Percentiles rank a stretch among this genome's conserved stretches.
Conservation (phyloP, 805 yeast species). For the Candida pseudofarinosa region DNA sequence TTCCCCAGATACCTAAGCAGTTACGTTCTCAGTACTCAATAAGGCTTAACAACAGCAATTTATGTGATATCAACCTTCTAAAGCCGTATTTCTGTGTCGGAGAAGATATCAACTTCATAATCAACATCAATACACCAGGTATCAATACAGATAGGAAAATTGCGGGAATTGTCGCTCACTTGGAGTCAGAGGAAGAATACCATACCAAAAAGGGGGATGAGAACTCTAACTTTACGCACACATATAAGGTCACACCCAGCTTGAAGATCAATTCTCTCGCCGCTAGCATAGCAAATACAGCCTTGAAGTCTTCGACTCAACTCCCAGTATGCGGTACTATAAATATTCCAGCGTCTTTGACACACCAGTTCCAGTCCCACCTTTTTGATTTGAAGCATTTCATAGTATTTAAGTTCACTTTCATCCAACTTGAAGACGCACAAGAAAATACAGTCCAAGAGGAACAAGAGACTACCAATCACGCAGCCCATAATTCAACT, state of each 20-base stretch:
- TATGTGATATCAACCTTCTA: slow-evolving; percentile 31
- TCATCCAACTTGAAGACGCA: slow-evolving; percentile 20
- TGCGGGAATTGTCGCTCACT: slow-evolving; percentile 28
- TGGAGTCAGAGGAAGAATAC: slow-evolving; percentile 39
- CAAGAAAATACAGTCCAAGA: neutral
- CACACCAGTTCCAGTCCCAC: slow-evolving; percentile 33
- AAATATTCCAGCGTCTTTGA: slow-evolving; percentile 26
- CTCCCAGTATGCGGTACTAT: slow-evolving; percentile 16
- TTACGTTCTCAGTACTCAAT: slow-evolving; percentile 35
- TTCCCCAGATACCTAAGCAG: slow-evolving; percentile 26
- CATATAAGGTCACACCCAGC: slow-evolving; percentile 32
- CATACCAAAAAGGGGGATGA: slow-evolving; percentile 15
- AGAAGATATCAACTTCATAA: slow-evolving; percentile 31
- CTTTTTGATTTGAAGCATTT: slow-evolving; percentile 35
- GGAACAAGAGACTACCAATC: neutral
- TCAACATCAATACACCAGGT: slow-evolving; percentile 22
- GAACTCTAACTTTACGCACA: slow-evolving; percentile 15
- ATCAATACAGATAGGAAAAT: slow-evolving; percentile 18
- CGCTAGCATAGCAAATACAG: slow-evolving; percentile 17
- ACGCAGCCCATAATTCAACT: neutral
- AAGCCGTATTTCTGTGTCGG: slow-evolving; percentile 36
- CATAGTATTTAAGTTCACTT: slow-evolving; percentile 33
- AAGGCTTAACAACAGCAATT: slow-evolving; percentile 25
- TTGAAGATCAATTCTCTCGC: slow-evolving; percentile 31
- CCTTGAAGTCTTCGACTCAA: slow-evolving; percentile 3